phyloP scores from a whole-genome alignment of 2,329 filamentous ascomycete genomes.

The Apiospora malaysiana region DNA sequence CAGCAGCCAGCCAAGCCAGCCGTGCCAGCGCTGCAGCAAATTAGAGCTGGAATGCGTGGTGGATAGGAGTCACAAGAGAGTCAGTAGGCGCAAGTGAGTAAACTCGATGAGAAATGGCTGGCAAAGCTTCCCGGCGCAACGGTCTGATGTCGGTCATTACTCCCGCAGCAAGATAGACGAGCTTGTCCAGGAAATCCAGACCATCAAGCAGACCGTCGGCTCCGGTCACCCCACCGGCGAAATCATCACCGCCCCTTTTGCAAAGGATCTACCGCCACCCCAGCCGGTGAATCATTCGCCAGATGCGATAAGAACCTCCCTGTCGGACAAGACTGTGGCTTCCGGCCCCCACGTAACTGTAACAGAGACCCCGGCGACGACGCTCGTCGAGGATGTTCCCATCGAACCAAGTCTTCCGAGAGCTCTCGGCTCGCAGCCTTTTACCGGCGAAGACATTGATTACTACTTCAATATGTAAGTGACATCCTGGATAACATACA shows the following conservation, averaged over 20 bases:
- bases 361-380: neutral
- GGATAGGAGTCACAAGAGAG: slow-evolving; percentile 40
- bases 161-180: slow-evolving; percentile 60
- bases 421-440: slow-evolving; percentile 52
- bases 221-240: slow-evolving; percentile 27
- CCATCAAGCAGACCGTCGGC: slow-evolving; percentile 58
- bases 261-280: slow-evolving; percentile 11
- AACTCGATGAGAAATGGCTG: neutral
- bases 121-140: neutral
- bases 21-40: slow-evolving; percentile 40
- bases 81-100: slow-evolving; percentile 40
- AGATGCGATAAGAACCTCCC: neutral
- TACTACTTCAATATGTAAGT: slow-evolving; percentile 60
- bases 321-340: neutral
- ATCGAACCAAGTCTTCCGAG: slow-evolving; percentile 44
- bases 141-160: neutral
- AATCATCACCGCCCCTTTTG: slow-evolving; percentile 23
- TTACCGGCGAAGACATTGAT: slow-evolving; percentile 59
- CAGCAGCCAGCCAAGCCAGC: slow-evolving; percentile 33
- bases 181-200: slow-evolving; percentile 59
- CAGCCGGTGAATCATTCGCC: slow-evolving; percentile 9
- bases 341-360: neutral
- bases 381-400: slow-evolving; percentile 5
- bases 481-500: neutral
- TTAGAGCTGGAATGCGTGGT: slow-evolving; percentile 38